Conservation (phyloP, 345 rosid genomes). For the Corchorus capsularis region DNA sequence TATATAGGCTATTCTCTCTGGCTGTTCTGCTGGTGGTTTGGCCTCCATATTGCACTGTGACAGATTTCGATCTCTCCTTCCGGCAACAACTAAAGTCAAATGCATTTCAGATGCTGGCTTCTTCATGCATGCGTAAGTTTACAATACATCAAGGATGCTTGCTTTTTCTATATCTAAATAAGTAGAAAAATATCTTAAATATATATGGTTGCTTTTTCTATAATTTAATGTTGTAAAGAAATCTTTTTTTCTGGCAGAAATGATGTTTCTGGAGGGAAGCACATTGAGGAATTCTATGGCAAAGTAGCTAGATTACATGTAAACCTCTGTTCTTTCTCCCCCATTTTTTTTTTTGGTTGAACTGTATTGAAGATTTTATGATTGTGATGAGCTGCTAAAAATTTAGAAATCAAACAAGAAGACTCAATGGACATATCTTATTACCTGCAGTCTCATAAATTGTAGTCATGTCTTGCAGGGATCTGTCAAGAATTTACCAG, state of each 20-base stretch:
- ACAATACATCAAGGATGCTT: too few relatives aligned
- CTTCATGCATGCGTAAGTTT: constrained; percentile 72
- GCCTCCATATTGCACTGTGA: constrained; percentile 88
- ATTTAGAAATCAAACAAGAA: not conserved
- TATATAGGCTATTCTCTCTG: constrained; percentile 80
- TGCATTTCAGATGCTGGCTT: constrained; percentile 95
- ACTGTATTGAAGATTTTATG: not conserved
- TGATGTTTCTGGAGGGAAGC: constrained; percentile 69
- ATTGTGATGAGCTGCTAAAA: not conserved
- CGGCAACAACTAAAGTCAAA: constrained; percentile 68
- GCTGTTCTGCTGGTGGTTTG: constrained; percentile 97
- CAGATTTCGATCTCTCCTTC: constrained; percentile 66
- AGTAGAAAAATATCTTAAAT: too few relatives aligned
- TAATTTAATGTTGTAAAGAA: constrained; percentile 11
- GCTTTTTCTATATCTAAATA: not conserved
- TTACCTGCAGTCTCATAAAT: too few relatives aligned
- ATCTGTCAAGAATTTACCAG: constrained; percentile 74
- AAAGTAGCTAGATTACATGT: constrained; percentile 81
- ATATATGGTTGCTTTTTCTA: not conserved
- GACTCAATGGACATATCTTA: not conserved
- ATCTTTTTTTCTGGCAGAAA: constrained; percentile 45
- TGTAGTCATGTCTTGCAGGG: constrained; percentile 41
- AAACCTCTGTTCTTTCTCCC: constrained; percentile 17
- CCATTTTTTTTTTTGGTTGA: too few relatives aligned
- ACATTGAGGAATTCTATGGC: constrained; percentile 57